phyloP scores from a whole-genome alignment of 108 stramenopile species.

The Aurantiochytrium sp. region DNA sequence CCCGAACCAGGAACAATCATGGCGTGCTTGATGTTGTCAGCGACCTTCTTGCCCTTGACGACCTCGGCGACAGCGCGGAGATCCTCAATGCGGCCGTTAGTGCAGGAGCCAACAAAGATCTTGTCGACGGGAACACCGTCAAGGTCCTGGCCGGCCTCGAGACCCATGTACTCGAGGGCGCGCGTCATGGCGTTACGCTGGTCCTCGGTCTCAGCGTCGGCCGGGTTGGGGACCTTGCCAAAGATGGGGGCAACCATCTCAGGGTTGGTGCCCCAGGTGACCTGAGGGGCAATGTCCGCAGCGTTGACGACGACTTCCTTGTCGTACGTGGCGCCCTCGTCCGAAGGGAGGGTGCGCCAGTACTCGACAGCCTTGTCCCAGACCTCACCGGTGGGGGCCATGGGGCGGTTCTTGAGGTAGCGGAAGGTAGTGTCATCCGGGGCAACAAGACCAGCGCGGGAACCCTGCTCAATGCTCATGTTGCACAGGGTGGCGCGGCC shows the following conservation, averaged over 20 bases:
- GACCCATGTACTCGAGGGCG: constrained; percentile 77
- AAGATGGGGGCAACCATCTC: constrained; percentile 77
- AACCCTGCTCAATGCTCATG: constrained; percentile 92
- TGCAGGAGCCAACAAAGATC: constrained; percentile 86
- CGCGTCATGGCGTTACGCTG: constrained; percentile 71
- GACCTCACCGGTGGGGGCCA: constrained; percentile 74
- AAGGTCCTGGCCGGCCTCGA: constrained; percentile 66
- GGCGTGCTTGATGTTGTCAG: constrained; percentile 65
- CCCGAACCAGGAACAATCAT: constrained; percentile 89
- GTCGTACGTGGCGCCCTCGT: constrained; percentile 76
- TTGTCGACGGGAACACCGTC: constrained; percentile 73
- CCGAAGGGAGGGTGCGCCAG: constrained; percentile 66
- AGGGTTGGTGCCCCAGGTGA: constrained; percentile 87
- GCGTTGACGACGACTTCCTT: constrained; percentile 70
- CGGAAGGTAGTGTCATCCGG: constrained; percentile 80
- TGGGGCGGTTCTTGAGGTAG: constrained; percentile 81
- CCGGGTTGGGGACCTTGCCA: constrained; percentile 66
- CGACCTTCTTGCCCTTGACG: constrained; percentile 75
- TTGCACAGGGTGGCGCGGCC: constrained; percentile 83
- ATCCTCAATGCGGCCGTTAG: constrained; percentile 89
- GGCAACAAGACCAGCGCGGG: constrained; percentile 81
- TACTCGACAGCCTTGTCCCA: constrained; percentile 78
- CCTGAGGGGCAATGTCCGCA: constrained; percentile 79
- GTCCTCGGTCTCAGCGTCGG: constrained; percentile 47
- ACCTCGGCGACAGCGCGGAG: constrained; percentile 78